Conservation (phyloP, 345 rosid genomes). For the Pelargonium nanum region DNA sequence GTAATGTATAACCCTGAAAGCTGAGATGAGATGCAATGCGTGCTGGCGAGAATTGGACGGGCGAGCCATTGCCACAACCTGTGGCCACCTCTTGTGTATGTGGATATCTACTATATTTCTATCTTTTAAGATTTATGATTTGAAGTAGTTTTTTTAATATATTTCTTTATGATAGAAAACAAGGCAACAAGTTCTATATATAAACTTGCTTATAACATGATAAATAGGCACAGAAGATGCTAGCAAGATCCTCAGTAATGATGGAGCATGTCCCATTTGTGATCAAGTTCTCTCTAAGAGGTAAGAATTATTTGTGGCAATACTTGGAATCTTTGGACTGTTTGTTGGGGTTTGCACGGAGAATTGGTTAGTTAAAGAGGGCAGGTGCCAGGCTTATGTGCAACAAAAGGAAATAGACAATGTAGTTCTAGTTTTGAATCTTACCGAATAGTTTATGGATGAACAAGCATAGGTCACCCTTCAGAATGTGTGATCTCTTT, state of each 20-base stretch:
- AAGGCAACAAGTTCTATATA: slow-evolving; percentile 5
- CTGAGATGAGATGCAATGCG: slow-evolving; percentile 85
- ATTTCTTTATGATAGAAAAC: slow-evolving; percentile 5
- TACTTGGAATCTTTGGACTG: slow-evolving; percentile 1
- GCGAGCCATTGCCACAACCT: slow-evolving; percentile 76
- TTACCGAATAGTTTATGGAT: neutral
- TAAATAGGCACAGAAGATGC: slow-evolving; percentile 86
- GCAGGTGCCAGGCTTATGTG: neutral
- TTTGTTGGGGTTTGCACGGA: neutral
- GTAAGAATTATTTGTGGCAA: slow-evolving; percentile 16
- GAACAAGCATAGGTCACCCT: neutral
- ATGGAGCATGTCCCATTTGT: slow-evolving; percentile 88
- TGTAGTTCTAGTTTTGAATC: neutral
- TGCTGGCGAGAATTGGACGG: slow-evolving; percentile 98
- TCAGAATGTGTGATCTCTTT: neutral
- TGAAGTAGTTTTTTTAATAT: neutral
- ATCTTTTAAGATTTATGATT: neutral
- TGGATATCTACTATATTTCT: slow-evolving; percentile 9
- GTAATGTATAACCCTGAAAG: slow-evolving; percentile 16
- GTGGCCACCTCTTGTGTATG: slow-evolving; percentile 90
- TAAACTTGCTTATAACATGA: slow-evolving; percentile 30
- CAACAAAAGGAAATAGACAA: no score
- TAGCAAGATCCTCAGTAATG: slow-evolving; percentile 70
- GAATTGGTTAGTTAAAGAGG: neutral
- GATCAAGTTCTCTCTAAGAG: slow-evolving; percentile 97